Evolutionary conservation across 495 filamentous ascomycete genomes (phyloP), one percentile per base, ranked within the genome.

Genomic region (Letharia lupina): DNA sequence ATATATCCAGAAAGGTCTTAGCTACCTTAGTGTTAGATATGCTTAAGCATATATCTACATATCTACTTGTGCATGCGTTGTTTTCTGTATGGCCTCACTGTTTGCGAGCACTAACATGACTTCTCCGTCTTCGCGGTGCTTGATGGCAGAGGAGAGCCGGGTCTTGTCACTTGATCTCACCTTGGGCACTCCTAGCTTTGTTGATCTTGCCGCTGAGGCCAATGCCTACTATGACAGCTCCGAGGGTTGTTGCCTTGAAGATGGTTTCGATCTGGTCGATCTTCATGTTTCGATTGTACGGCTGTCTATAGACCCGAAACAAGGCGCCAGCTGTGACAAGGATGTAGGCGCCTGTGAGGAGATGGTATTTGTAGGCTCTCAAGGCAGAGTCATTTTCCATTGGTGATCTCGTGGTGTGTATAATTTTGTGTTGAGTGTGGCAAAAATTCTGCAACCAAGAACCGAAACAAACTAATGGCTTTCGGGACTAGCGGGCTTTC

Each of bases 211-310:
- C 42, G 39, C 23, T 61, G 41, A 66, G 10, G 33, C 54, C 64
- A 50, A 66, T 52, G n/a, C 41, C 64, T 16, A 52, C 15, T 3
- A 61, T 42, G 13, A 66, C 64, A 4, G 41, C 54, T n/a, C 20
- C 35, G 13, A 61, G 35, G 5, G 57, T 60, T 16, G 57, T 66
- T 40, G 41, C 64, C 39, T 66, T 66, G 57, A 61, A 52, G 42
- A 66, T 61, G 20, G 64, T 60, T 40, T 66, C 64, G 35, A 66
- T 61, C 44, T 66, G 64, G n/a, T 61, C 64, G 28, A 23, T 23
- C 39, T 61, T 66, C 40, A 66, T 50, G 10, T 35, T 61, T 13
- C 57, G 64, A 16, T 33, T 28, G 18, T 66, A 50, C 6, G 64
- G 64, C 33, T 66, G 64, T 28, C 28, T 48, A n/a, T 9, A 47